Conservation (phyloP, 192 early-diverging fungal genomes). For the Coemansia sp. region DNA sequence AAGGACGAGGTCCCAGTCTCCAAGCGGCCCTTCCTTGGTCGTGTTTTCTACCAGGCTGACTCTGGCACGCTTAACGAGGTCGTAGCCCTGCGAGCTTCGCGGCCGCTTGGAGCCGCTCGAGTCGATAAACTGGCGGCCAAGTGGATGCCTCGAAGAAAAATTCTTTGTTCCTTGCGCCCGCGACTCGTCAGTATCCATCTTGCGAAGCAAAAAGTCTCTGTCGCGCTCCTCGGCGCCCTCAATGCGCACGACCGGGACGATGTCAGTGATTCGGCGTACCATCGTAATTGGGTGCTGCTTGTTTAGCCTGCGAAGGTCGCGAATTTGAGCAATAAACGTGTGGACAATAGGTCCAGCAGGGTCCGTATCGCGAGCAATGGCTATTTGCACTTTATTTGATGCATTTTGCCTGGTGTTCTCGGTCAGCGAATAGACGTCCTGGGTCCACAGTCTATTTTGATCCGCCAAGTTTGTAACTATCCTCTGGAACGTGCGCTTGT, state of each 20-base stretch:
- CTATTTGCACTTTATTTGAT: neutral
- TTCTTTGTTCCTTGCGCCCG: neutral
- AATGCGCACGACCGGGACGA: constrained; percentile 17
- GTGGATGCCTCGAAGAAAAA: neutral
- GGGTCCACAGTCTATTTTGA: constrained; percentile 19
- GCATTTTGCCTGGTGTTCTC: neutral
- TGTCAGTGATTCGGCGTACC: constrained; percentile 3
- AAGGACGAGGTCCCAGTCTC: neutral
- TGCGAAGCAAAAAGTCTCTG: constrained; percentile 3
- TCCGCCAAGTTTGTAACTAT: constrained; percentile 18
- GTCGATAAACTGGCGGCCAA: neutral
- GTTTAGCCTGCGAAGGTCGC: constrained; percentile 19
- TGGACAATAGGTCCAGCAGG: constrained; percentile 25
- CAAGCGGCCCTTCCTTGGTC: neutral
- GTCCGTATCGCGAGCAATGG: constrained; percentile 23
- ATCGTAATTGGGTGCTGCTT: neutral
- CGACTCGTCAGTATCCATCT: neutral
- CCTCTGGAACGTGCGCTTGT: constrained; percentile 41
- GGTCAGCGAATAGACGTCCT: neutral
- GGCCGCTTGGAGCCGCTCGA: neutral
- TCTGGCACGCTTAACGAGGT: constrained; percentile 14
- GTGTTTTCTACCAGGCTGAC: constrained; percentile 1
- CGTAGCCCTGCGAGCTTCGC: neutral
- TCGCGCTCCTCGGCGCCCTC: constrained; percentile 39
- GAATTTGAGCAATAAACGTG: constrained; percentile 26